phyloP scores from a whole-genome alignment of 1,284 basidiomycete genomes.

The Fomitopsis palustris region DNA sequence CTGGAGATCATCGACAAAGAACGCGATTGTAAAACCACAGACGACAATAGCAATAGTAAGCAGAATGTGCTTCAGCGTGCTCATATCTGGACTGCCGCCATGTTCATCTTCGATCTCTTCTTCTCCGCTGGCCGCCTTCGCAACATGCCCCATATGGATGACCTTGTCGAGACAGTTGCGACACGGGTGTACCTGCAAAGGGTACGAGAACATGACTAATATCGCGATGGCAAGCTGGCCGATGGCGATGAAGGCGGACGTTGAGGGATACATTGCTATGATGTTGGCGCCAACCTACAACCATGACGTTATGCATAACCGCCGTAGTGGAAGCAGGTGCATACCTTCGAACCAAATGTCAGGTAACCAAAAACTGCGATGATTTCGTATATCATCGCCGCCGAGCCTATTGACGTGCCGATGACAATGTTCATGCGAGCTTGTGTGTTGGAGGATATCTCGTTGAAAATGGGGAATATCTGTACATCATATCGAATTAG shows the following conservation, averaged over 20 bases:
- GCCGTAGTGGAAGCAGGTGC: neutral
- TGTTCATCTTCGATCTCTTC: constrained; percentile 51
- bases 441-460: constrained; percentile 82
- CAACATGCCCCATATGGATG: constrained; percentile 46
- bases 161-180: constrained; percentile 92
- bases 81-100: constrained; percentile 63
- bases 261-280: constrained; percentile 94
- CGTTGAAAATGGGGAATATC: constrained; percentile 94
- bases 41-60: constrained; percentile 75
- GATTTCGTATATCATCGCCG: constrained; percentile 77
- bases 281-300: constrained; percentile 83
- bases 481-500: constrained; percentile 24
- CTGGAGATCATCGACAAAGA: constrained; percentile 80
- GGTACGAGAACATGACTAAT: constrained; percentile 89
- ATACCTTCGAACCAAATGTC: constrained; percentile 86
- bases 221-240: constrained; percentile 93
- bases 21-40: constrained; percentile 74
- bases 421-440: constrained; percentile 86
- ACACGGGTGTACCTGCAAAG: constrained; percentile 92
- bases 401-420: constrained; percentile 79
- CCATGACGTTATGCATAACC: neutral
- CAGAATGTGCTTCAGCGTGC: constrained; percentile 65
- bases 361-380: constrained; percentile 90
- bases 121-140: constrained; percentile 26
- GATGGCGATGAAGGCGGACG: constrained; percentile 87